phyloP scores from a whole-genome alignment of 352 stramenopile genomes.

The Globisporangium radiosum region DNA sequence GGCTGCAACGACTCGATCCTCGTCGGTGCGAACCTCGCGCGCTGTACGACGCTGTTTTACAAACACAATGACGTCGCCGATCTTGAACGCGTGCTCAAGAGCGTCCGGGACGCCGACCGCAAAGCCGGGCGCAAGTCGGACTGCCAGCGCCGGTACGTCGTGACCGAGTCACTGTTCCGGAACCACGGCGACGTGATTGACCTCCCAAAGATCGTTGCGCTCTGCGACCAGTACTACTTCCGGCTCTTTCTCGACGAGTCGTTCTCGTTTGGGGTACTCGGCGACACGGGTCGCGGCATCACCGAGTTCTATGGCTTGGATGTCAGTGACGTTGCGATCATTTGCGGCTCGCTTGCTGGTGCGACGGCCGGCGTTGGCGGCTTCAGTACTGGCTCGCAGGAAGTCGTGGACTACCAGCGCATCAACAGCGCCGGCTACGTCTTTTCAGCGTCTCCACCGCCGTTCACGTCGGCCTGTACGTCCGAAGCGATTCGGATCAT shows the following conservation, averaged over 20 bases:
- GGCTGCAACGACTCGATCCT: conserved; percentile 94
- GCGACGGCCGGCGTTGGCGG: conserved; percentile 92
- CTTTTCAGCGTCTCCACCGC: conserved; percentile 96
- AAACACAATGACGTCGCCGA: conserved; percentile 98
- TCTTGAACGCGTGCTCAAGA: conserved; percentile 90
- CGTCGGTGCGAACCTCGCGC: conserved; percentile 89
- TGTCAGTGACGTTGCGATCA: conserved; percentile 89
- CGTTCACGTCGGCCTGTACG: conserved; percentile 91
- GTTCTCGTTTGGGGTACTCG: conserved; percentile 94
- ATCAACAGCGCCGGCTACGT: conserved; percentile 97
- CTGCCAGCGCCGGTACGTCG: conserved; percentile 94
- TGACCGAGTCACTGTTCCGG: conserved; percentile 97
- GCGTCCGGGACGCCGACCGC: conserved; percentile 83
- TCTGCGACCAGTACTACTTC: conserved; percentile 90
- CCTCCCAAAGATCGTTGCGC: conserved; percentile 88
- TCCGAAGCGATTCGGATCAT: conserved; percentile 86
- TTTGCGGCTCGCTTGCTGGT: conserved; percentile 92
- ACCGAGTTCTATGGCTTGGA: conserved; percentile 78
- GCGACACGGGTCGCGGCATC: conserved; percentile 78
- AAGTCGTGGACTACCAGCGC: conserved; percentile 97
- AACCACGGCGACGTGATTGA: conserved; percentile 95
- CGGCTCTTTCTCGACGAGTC: conserved; percentile 87
- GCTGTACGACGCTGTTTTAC: conserved; percentile 94
- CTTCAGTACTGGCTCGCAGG: conserved; percentile 94
- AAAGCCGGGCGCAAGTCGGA: conserved; percentile 67